Conservation (phyloP, 352 stramenopile species). For the Aphanomyces euteiches region DNA sequence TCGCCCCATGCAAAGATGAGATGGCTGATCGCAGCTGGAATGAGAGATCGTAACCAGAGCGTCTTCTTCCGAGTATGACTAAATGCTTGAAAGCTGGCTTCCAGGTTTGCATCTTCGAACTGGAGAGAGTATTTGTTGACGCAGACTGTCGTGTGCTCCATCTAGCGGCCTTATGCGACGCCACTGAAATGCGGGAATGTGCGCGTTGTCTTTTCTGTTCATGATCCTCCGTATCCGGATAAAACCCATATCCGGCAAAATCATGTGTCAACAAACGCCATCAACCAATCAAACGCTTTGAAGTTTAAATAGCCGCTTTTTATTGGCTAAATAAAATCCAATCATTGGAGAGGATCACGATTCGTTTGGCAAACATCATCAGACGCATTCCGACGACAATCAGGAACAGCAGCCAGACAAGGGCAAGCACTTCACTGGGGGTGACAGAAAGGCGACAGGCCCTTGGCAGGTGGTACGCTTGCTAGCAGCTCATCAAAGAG, state of each 20-base stretch:
- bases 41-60: conserved; percentile 75
- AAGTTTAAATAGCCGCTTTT: background rate
- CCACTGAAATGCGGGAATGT: background rate
- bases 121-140: conserved; percentile 78
- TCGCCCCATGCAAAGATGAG: conserved; percentile 72
- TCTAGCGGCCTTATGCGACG: background rate
- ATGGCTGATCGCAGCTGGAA: conserved; percentile 64
- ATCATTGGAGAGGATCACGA: background rate
- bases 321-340: background rate
- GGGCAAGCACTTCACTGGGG: too few species aligned
- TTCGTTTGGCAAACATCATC: too few species aligned
- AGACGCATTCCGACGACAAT: too few species aligned
- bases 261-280: background rate
- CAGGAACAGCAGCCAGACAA: too few species aligned
- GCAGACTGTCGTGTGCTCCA: conserved; percentile 67
- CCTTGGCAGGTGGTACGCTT: too few species aligned
- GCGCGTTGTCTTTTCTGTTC: background rate
- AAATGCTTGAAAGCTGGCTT: conserved; percentile 57
- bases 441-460: too few species aligned
- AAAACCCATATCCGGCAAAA: background rate
- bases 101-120: conserved; percentile 67
- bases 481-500: too few species aligned
- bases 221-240: background rate
- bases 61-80: conserved; percentile 74
- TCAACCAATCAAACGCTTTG: background rate